Evolutionary conservation across 306 rosid species (phyloP).

Genomic region (Senna siamea): DNA sequence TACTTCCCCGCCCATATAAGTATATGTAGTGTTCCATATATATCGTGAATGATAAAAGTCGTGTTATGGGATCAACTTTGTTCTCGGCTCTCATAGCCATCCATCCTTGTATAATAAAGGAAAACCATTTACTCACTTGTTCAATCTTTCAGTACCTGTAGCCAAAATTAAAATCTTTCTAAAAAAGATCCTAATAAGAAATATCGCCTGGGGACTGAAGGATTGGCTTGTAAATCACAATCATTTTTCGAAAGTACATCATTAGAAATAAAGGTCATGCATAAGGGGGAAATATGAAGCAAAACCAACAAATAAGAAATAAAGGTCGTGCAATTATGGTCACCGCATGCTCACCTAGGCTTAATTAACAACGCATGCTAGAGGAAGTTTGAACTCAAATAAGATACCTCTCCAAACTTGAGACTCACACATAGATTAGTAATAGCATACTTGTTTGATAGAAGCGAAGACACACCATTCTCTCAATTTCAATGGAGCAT

Average conservation of each 20-base stretch:
- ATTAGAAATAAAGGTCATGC: no score
- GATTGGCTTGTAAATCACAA: not conserved
- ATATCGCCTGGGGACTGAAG: not conserved
- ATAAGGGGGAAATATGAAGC: no score
- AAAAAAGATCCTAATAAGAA: not conserved
- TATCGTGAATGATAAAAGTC: no score
- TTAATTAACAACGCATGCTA: not conserved
- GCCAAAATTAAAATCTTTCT: not conserved
- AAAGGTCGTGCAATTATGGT: not conserved
- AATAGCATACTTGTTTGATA: not conserved
- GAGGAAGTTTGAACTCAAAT: not conserved
- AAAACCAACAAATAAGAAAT: no score
- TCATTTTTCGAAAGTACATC: not conserved
- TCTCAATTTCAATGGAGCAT: not conserved
- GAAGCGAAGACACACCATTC: not conserved
- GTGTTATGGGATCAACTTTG: slow-evolving; percentile 8
- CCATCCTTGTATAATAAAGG: not conserved
- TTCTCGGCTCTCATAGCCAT: not conserved
- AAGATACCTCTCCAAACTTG: slow-evolving; percentile 12
- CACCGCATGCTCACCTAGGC: slow-evolving; percentile 12
- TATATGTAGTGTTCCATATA: no score
- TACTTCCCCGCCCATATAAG: no score
- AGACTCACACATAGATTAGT: not conserved
- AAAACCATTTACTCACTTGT: not conserved
- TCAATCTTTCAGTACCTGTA: not conserved